These are phyloP conservation scores for Cladosporium colombiae DNA, from an alignment of 2,329 filamentous ascomycete species.

Conservation along the genomic window DNA sequence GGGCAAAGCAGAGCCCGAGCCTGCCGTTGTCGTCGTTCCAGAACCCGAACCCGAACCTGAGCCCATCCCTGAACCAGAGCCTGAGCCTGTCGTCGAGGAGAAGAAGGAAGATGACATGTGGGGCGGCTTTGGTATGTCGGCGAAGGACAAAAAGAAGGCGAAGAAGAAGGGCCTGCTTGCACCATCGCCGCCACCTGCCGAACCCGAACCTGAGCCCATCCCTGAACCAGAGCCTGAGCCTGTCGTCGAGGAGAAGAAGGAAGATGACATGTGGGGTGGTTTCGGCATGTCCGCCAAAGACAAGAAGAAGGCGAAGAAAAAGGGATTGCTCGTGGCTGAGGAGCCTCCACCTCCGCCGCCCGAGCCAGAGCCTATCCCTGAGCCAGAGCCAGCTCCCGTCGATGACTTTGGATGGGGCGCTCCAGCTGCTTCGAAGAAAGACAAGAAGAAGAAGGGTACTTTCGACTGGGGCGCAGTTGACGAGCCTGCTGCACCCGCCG, in stretches of 20 bases:
- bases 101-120: slow-evolving; percentile 41
- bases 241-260: slow-evolving; percentile 49
- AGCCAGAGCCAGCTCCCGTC: slow-evolving; percentile 32
- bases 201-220: slow-evolving; percentile 29
- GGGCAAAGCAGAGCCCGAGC: slow-evolving; percentile 39
- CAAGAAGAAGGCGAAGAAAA: slow-evolving; percentile 46
- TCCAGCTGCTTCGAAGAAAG: slow-evolving; percentile 55
- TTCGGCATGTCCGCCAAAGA: slow-evolving; percentile 42
- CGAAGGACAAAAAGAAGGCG: slow-evolving; percentile 43
- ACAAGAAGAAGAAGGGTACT: slow-evolving; percentile 45
- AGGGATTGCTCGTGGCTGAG: neutral
- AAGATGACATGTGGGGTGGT: slow-evolving; percentile 35
- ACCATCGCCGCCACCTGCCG: slow-evolving; percentile 13
- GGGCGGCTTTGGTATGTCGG: slow-evolving; percentile 29
- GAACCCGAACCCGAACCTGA: slow-evolving; percentile 40
- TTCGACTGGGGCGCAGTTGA: slow-evolving; percentile 37
- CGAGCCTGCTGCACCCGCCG: slow-evolving; percentile 26
- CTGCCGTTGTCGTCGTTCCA: slow-evolving; percentile 33
- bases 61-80: slow-evolving; percentile 42
- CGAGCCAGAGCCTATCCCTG: slow-evolving; percentile 27
- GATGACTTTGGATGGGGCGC: slow-evolving; percentile 56
- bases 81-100: slow-evolving; percentile 39
- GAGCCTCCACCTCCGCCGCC: slow-evolving; percentile 30
- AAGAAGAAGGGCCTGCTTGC: slow-evolving; percentile 45
- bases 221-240: slow-evolving; percentile 27